phyloP scores from a whole-genome alignment of 768 basidiomycete genomes.

The Cyclocybe cylindracea region DNA sequence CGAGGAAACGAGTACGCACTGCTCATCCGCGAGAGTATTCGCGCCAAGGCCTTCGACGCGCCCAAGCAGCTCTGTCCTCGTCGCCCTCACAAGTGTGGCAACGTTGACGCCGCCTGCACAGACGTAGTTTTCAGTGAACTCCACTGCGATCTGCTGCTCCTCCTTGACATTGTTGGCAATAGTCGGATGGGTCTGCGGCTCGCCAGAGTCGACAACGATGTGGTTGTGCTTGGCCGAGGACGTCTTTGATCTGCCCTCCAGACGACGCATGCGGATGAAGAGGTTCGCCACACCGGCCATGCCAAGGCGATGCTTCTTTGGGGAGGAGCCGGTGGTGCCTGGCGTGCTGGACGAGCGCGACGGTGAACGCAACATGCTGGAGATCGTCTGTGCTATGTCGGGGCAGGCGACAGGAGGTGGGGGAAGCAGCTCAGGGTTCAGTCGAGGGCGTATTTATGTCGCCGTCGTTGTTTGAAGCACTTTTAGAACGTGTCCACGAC shows the following conservation, averaged over 20 bases:
- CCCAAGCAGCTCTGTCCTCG: constrained; percentile 51
- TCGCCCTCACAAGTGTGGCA: constrained; percentile 53
- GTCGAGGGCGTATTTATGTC: too few species aligned
- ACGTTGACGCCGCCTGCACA: constrained; percentile 68
- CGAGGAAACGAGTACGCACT: constrained; percentile 43
- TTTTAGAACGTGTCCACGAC: too few species aligned
- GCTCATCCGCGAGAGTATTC: constrained; percentile 68
- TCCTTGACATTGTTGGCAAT: constrained; percentile 25
- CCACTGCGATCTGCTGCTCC: constrained; percentile 26
- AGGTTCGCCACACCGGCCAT: constrained; percentile 51
- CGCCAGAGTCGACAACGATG: constrained; percentile 37
- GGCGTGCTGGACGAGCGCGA: constrained; percentile 10
- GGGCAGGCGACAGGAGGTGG: too few species aligned
- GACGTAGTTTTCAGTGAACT: constrained; percentile 46
- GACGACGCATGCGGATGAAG: constrained; percentile 54
- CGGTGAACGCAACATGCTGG: constrained; percentile 15
- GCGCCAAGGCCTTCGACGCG: constrained; percentile 50
- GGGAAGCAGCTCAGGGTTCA: too few species aligned
- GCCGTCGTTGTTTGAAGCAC: too few species aligned
- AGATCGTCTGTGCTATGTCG: too few species aligned
- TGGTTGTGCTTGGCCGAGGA: constrained; percentile 22
- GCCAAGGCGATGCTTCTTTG: constrained; percentile 25
- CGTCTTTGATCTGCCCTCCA: constrained; percentile 11
- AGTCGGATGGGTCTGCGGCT: constrained; percentile 39
- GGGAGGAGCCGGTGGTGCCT: constrained; percentile 1